Base-by-base conservation (phyloP, 2,329 filamentous ascomycete species). In the Cladophialophora psammophila region DNA sequence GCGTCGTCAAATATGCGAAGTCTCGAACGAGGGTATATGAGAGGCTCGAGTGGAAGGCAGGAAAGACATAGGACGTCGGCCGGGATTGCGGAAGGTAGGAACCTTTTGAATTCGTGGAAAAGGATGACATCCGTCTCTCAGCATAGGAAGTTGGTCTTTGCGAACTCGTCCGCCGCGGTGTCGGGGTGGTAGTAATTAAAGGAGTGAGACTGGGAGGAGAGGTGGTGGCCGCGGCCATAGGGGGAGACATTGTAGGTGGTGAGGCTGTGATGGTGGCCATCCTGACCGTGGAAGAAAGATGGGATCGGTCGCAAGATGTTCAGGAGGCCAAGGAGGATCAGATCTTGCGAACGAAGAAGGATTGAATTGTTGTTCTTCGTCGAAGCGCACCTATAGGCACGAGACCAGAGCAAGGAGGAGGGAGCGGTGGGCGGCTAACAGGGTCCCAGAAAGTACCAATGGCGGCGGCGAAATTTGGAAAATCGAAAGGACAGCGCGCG, bases 11-110 rank as follows among this genome's bases (percentile, higher is more conserved):
- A 77, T 98, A 99, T 72, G 95, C 95, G 81, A 98, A 99, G 83
- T 99, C 95, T 75, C 95, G 91, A 71, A 99, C 94, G 53, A 92
- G 84, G n/a, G 93, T 89, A 78, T 97, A 97, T 6, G 91, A 80
- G 18, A 97, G 86, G 76, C 89, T 96, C 66, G 93, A 95, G 74
- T 93, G 90, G 79, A 93, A 95, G 74, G 91, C 83, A 15, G 93
- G 91, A 75, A 95, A 94, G 69, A 92, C 85, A 75, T 91, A 87
- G n/a, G 93, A 96, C 64, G 86, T 85, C 20, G 93, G 92, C 68
- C 93, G 89, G 70, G 93, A 96, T 69, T 90, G 87, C 57, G 80
- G 82, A 56, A 81, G 67, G 26, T 71, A 78, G 34, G 80, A 83
- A 45, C 79, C 72, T 70, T 80, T 85, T 15, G 92, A 94, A 66